Percentiles rank a stretch among this genome's conserved stretches.
Conservation (phyloP, 2,329 filamentous ascomycete genomes). For the Arthrobotrys entomopaga region DNA sequence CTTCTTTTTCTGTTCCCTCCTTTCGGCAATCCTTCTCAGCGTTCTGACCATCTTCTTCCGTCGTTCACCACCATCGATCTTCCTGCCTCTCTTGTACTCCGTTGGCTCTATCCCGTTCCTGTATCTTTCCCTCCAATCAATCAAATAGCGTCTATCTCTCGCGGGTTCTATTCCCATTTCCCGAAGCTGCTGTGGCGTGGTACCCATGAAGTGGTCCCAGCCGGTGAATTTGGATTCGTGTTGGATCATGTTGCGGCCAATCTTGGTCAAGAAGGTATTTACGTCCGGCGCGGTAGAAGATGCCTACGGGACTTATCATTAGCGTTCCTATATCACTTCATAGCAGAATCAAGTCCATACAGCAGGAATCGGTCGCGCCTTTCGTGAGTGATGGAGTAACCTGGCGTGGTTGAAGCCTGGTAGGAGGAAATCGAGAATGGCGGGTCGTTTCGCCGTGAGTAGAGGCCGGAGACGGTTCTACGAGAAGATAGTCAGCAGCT, state of each 20-base stretch:
- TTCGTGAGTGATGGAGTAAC: constrained; percentile 48
- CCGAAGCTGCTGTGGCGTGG: constrained; percentile 79
- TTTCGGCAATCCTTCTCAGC: constrained; percentile 82
- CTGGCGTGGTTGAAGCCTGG: constrained; percentile 47
- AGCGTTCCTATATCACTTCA: not conserved
- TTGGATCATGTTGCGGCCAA: constrained; percentile 84
- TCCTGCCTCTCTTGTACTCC: constrained; percentile 82
- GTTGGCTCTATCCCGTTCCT: constrained; percentile 71
- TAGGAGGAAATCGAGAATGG: constrained; percentile 35
- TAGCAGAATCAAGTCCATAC: constrained; percentile 12
- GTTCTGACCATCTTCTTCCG: constrained; percentile 84
- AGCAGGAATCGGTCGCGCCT: constrained; percentile 36
- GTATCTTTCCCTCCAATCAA: constrained; percentile 89
- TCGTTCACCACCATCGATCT: constrained; percentile 96
- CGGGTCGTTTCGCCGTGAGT: constrained; percentile 33
- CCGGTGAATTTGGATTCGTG: constrained; percentile 87
- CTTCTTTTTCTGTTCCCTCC: constrained; percentile 72
- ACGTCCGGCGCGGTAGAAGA: constrained; percentile 74
- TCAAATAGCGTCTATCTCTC: constrained; percentile 81
- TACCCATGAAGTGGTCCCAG: constrained; percentile 89
- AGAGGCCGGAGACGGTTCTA: constrained; percentile 47
- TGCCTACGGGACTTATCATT: constrained; percentile 57
- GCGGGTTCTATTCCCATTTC: constrained; percentile 88
- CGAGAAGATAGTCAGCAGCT: constrained; percentile 4
- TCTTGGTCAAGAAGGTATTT: constrained; percentile 84